phyloP scores from a whole-genome alignment of 306 rosid species.

The Fragaria ananassa region DNA sequence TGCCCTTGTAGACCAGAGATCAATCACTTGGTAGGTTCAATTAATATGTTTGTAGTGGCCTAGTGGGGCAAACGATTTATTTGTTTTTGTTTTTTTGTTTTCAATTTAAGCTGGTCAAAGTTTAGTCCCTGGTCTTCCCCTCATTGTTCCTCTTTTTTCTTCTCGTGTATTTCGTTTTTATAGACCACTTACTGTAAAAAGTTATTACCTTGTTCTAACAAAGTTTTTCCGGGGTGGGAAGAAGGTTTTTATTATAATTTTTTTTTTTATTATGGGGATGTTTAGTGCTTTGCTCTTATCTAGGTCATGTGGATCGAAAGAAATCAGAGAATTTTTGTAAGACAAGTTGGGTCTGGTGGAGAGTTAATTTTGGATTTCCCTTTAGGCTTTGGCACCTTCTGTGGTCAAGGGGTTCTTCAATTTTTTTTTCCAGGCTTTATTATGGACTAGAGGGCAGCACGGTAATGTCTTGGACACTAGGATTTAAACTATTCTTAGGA shows the following conservation, averaged over 20 bases:
- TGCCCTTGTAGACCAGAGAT: not conserved
- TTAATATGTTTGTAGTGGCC: not conserved
- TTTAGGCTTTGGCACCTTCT: not conserved
- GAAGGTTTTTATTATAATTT: not conserved
- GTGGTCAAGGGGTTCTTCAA: not conserved
- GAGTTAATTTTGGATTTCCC: not conserved
- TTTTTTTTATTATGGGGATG: not conserved
- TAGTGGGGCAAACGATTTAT: not conserved
- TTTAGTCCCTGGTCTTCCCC: not conserved
- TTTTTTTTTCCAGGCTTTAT: not conserved
- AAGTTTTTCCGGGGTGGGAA: not conserved
- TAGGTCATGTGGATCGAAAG: not conserved
- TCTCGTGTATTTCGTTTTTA: not conserved
- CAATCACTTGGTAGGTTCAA: conserved; percentile 8
- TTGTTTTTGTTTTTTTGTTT: not conserved
- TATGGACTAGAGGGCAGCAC: not conserved
- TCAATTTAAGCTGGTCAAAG: conserved; percentile 6
- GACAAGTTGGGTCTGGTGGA: not conserved
- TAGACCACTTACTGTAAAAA: not conserved
- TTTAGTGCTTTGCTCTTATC: not conserved
- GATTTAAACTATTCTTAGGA: conserved; percentile 1
- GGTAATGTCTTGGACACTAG: not conserved
- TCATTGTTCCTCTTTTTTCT: not conserved
- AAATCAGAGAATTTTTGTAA: not conserved
- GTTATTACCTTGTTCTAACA: not conserved